Base-by-base conservation (phyloP, 2,329 filamentous ascomycete genomes). In the Fusarium avenaceum region DNA sequence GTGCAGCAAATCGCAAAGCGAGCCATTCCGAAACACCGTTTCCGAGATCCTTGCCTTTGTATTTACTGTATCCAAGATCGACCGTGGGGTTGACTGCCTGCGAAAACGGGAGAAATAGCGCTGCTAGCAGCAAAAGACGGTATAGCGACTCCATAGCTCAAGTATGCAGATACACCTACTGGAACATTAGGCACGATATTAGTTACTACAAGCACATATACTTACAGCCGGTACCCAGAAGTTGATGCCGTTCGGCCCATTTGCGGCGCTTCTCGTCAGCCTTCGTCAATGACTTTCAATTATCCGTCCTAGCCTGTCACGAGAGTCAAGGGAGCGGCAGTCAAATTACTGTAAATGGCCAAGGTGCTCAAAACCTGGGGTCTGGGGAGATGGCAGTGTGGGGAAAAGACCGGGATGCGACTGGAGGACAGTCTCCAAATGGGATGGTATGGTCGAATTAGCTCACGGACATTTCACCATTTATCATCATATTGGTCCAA, bases 1-100 rank as follows among this genome's bases (percentile, higher is more conserved):
- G 82, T 7, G 90, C 88, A 2, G 92, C 92, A 80, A 88, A 96
- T 43, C 91, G 87, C 66, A 96, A 87, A 2, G 91, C 92, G 9
- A 92, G 83, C 90, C 91, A 95, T 76, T 90, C 84, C 4, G 86
- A 88, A 47, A 93, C 80, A 2, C 89, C 90, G 69, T 86, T 86
- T 0, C 77, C 69, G 2, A 85, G 80, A 2, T 81, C 74, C 6
- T 80, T 77, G 10, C 92, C 92, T 49, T 83, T 77, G 73, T 94
- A 93, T 26, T 82, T 85, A 30, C 89, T 85, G 74, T 94, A 94
- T 4, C 83, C 84, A 22, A 94, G 81, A 64, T 92, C 82, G 15
- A 93, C 87, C 2, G 58, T 24, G 17, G 63, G 22, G 14, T 52
- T 40, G 1, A 73, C 70, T 0, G 72, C 70, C 5, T 15, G 2